Evolutionary conservation across 208 protist genomes (phyloP).

Genomic region (Trypanosoma rangeli): DNA sequence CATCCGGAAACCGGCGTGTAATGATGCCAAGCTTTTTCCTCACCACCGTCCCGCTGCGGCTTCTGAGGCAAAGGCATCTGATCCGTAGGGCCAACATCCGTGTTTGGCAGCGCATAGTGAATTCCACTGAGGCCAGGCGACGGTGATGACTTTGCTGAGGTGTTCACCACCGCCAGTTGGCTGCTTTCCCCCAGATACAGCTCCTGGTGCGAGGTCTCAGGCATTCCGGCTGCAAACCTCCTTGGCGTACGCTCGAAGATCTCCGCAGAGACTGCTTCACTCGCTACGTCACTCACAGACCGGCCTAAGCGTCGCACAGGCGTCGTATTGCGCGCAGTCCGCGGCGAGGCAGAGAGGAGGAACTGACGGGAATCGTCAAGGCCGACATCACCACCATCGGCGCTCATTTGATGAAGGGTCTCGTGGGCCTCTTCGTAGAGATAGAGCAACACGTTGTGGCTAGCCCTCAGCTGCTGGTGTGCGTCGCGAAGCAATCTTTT

Average conservation of each 20-base stretch:
- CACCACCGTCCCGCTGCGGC: constrained; percentile 13
- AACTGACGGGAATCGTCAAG: constrained; percentile 17
- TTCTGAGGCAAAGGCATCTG: constrained; percentile 1
- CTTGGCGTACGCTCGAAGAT: background rate
- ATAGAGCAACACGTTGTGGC: constrained; percentile 18
- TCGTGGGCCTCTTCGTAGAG: constrained; percentile 16
- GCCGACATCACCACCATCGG: background rate
- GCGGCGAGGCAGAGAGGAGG: constrained; percentile 3
- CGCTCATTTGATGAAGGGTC: constrained; percentile 1
- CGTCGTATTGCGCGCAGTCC: background rate
- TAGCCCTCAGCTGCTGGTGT: constrained; percentile 16
- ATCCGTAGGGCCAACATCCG: background rate
- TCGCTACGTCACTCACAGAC: constrained; percentile 1
- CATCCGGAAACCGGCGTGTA: background rate
- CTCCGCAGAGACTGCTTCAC: background rate
- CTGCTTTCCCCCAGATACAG: background rate
- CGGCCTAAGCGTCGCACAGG: background rate
- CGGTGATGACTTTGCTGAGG: constrained; percentile 1
- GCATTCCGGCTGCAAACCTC: background rate
- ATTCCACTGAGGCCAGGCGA: constrained; percentile 19
- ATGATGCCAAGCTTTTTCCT: constrained; percentile 14
- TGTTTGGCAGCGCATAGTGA: constrained; percentile 25
- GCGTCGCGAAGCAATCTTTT: constrained; percentile 17
- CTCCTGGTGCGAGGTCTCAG: background rate
- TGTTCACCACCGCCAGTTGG: background rate